These are phyloP conservation scores for Monotropa hypopitys DNA, from an alignment of 179 eudicot species.

Conservation along the genomic window DNA sequence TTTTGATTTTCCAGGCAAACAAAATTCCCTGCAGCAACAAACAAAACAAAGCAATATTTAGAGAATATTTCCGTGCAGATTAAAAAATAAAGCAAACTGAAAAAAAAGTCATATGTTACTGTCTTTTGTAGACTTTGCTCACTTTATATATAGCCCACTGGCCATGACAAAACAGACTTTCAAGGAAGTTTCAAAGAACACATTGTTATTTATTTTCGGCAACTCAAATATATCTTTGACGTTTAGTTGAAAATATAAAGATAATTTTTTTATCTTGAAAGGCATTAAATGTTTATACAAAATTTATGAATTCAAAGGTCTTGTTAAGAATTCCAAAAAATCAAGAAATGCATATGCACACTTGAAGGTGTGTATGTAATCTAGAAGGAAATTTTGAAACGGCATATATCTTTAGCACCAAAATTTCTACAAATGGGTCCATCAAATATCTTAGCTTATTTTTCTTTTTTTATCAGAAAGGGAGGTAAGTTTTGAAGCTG, in stretches of 20 bases:
- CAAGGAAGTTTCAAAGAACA: constrained; percentile 4
- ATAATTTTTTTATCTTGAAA: too few relatives aligned
- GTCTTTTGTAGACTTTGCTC: constrained; percentile 10
- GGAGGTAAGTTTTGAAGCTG: constrained; percentile 20
- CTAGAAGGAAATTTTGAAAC: not conserved
- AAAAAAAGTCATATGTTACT: constrained; percentile 22
- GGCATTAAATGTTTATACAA: too few relatives aligned
- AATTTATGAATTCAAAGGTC: too few relatives aligned
- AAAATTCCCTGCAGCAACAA: constrained; percentile 63
- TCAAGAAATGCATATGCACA: too few relatives aligned
- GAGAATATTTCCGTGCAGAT: constrained; percentile 18
- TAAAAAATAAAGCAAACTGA: constrained; percentile 19
- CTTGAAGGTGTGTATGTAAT: too few relatives aligned
- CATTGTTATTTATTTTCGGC: too few relatives aligned
- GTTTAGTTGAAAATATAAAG: too few relatives aligned
- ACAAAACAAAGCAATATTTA: constrained; percentile 5
- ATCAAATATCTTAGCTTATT: constrained; percentile 14
- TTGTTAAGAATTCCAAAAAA: too few relatives aligned
- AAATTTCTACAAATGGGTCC: constrained; percentile 11
- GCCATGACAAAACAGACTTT: not conserved
- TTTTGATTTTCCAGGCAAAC: constrained; percentile 65
- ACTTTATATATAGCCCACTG: constrained; percentile 6
- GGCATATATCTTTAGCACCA: constrained; percentile 6
- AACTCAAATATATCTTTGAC: too few relatives aligned
- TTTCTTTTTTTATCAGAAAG: too few relatives aligned